phyloP scores from a whole-genome alignment of 768 basidiomycete genomes.

The Tulasnella sp. region DNA sequence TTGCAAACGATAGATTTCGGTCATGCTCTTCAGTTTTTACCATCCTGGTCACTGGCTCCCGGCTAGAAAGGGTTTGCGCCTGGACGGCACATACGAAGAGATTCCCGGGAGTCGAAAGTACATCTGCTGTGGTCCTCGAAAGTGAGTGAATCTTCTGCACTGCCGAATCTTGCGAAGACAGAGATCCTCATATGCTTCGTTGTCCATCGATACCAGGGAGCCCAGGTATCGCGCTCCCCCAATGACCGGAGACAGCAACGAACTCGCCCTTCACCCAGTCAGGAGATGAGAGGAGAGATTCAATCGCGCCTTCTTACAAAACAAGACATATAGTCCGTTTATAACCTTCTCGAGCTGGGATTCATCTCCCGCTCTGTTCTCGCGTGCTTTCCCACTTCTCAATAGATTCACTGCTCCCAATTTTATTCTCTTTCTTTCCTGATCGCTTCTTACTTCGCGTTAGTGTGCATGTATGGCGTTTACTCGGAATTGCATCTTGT shows the following conservation, averaged over 20 bases:
- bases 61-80: conserved; percentile 16
- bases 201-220: background rate
- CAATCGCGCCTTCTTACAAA: background rate
- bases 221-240: background rate
- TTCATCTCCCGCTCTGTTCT: background rate
- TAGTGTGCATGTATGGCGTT: background rate
- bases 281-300: background rate
- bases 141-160: background rate
- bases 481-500: background rate
- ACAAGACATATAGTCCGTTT: background rate
- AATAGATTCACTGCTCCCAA: background rate
- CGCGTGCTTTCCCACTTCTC: background rate
- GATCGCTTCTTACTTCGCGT: background rate
- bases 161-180: background rate
- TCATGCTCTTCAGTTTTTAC: background rate
- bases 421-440: background rate
- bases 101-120: background rate
- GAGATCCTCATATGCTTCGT: background rate
- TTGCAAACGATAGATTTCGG: background rate
- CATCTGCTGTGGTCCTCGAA: background rate
- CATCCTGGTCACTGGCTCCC: conserved; percentile 20
- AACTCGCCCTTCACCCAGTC: background rate
- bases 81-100: conserved; percentile 16
- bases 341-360: background rate
- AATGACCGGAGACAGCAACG: background rate